Conservation (phyloP, 1,284 basidiomycete genomes). For the Ceratobasidium sp. region DNA sequence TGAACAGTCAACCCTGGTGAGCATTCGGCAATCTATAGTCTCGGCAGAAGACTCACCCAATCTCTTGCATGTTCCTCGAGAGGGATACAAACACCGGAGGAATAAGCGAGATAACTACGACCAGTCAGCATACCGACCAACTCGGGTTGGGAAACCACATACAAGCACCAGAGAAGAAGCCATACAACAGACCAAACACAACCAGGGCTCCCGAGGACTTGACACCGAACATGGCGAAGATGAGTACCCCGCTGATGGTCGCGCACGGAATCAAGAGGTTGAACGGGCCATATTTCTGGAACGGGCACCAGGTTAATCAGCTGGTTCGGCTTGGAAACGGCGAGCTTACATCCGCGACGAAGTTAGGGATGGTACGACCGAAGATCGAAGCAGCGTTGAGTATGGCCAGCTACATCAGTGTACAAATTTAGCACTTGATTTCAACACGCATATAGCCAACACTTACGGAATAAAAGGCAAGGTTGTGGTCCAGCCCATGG, state of each 20-base stretch:
- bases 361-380: constrained; percentile 43
- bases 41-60: constrained; percentile 22
- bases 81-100: constrained; percentile 38
- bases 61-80: constrained; percentile 42
- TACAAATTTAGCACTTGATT: background rate
- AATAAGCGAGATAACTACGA: constrained; percentile 39
- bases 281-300: constrained; percentile 45
- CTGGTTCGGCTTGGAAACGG: background rate
- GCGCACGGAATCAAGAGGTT: constrained; percentile 45
- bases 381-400: constrained; percentile 46
- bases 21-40: background rate
- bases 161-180: constrained; percentile 49
- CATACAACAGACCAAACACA: constrained; percentile 49
- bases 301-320: background rate
- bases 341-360: constrained; percentile 23
- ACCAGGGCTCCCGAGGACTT: constrained; percentile 41
- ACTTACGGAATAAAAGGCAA: constrained; percentile 46
- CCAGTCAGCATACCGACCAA: background rate
- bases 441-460: background rate
- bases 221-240: constrained; percentile 46
- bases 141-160: constrained; percentile 1
- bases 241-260: constrained; percentile 26
- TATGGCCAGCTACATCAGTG: constrained; percentile 33
- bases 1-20: background rate
- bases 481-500: constrained; percentile 25